Base-by-base conservation (phyloP, 441 rosid species). In the Codiaeum variegatum region DNA sequence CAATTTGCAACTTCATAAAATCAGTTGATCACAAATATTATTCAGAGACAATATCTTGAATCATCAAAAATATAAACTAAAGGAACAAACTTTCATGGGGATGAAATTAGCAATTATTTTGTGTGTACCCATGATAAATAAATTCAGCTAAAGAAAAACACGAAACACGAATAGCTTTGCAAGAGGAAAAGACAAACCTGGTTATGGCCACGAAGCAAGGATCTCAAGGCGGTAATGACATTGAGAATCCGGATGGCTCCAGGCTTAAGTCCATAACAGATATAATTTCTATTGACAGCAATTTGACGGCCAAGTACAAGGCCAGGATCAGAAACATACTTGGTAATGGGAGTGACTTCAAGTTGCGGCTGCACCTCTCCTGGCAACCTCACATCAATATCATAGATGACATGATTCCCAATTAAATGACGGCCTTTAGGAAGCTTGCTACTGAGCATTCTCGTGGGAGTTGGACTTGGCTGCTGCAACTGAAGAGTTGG, bases 191-290 rank as follows among this genome's bases (percentile, higher is more conserved):
- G 55, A 70, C 55, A 31, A 66, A 94, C 99, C 96, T 91, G 93
- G 60, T 85, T 82, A 72, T 93, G 98, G 34, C 96, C 97, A 1
- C 94, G 86, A 74, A 95, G 84, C 82, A 95, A 83, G 59, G 97
- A 83, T 75, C 97, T 83, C 75, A 89, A 74, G 6, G 97, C 98
- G 1, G 99, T 89, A 74, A 87, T 93, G 40, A 90, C 83, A 80
- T 95, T 95, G 63, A 95, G 94, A 76, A 95, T 88, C 70, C 97
- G 82, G 47, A 93, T 88, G 75, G 86, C 86, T 54, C 99, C 97
- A 62, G 85, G 88, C 84, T 93, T 95, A 61, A 95, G 79, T 1
- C 98, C 99, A 28, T 95, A 95, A 76, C 97, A 93, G 16, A 93
- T 89, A 69, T 95, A 95, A 62, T 80, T 81, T 80, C 80, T 81